Base-by-base conservation (phyloP, 2,329 filamentous ascomycete genomes). In the Colletotrichum sp. region DNA sequence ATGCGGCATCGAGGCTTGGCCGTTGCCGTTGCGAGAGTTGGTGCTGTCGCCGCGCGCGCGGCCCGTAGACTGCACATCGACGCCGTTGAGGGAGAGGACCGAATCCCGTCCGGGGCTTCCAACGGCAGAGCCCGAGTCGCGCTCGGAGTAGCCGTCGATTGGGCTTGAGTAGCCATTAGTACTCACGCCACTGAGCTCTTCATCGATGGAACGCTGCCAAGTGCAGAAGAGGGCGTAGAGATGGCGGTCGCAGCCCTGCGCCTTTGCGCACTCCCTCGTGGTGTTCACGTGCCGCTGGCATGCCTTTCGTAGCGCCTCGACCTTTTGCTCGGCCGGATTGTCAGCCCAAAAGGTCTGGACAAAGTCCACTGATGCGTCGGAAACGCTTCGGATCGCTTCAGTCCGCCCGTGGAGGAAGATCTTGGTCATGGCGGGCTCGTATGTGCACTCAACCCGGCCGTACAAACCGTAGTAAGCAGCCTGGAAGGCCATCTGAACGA, bases 391-490 rank as follows among this genome's bases (percentile, higher is more conserved):
- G 78, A 99, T 94, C 6, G 97, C 96, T 85, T 99, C 97, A 0
- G 97, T 99, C 62, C 97, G 94, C 13, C 97, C 97, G 83, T 99
- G 97, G 76, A 98, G 92, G 86, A 92, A 99, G 75, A 94, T 89
- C 84, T 99, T 99, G 68, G 97, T 99, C 97, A 99, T 99, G 57
- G 97, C 96, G 9, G 97, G 97, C 85, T 99, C 97, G 83, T 99
- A 99, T 0, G 96, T 97, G 82, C 95, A 98, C 84, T 99, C 97
- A 2, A 98, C 92, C 6, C 95, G 93, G 5, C 97, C 97, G 80
- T 99, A 99, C 9, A 99, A 90, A 3, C 97, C 97, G 81, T 98
- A 99, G 87, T 99, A 99, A 2, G 97, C 96, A 6, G 96, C 96
- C 84, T 99, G 97, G 87, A 98, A 98, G 0, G 97, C 97, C 96